Evolutionary conservation across 768 basidiomycete genomes (phyloP).

Genomic region (Mycena amicta): DNA sequence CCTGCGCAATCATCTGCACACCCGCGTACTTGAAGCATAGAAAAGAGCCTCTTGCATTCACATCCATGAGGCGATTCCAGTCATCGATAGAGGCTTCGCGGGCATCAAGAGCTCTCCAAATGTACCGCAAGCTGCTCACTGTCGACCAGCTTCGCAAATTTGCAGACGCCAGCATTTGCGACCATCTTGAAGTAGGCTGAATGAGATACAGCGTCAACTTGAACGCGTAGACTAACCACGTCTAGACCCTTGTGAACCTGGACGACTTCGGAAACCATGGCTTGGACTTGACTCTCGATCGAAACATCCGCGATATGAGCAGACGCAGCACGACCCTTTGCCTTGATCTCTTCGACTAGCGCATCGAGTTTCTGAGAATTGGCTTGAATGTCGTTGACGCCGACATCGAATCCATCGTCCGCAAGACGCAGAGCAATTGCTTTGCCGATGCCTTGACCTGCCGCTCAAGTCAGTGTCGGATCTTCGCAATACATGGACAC

Average conservation of each 20-base stretch:
- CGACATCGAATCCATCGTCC: constrained; percentile 42
- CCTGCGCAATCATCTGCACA: constrained; percentile 40
- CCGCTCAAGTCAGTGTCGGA: background rate
- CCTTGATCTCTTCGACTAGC: constrained; percentile 29
- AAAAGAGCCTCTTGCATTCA: constrained; percentile 38
- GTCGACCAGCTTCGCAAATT: constrained; percentile 5
- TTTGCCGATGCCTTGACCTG: constrained; percentile 44
- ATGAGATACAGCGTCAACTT: background rate
- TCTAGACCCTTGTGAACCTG: constrained; percentile 37
- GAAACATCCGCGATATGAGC: constrained; percentile 33
- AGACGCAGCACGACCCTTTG: constrained; percentile 18
- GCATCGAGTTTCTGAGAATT: constrained; percentile 28
- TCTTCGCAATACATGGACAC: constrained; percentile 17
- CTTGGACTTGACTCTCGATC: constrained; percentile 38
- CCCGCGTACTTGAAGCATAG: constrained; percentile 44
- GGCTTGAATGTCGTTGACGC: constrained; percentile 39
- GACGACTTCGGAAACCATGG: constrained; percentile 31
- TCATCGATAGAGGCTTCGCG: constrained; percentile 21
- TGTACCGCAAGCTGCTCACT: constrained; percentile 1
- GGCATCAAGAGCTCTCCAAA: background rate
- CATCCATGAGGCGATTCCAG: constrained; percentile 28
- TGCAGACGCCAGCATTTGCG: constrained; percentile 29
- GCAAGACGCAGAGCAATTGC: constrained; percentile 45
- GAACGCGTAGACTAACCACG: constrained; percentile 30
- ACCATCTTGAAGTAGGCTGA: constrained; percentile 24